Conservation (phyloP, 139 green algal genomes). For the Medakamo hakoo region DNA sequence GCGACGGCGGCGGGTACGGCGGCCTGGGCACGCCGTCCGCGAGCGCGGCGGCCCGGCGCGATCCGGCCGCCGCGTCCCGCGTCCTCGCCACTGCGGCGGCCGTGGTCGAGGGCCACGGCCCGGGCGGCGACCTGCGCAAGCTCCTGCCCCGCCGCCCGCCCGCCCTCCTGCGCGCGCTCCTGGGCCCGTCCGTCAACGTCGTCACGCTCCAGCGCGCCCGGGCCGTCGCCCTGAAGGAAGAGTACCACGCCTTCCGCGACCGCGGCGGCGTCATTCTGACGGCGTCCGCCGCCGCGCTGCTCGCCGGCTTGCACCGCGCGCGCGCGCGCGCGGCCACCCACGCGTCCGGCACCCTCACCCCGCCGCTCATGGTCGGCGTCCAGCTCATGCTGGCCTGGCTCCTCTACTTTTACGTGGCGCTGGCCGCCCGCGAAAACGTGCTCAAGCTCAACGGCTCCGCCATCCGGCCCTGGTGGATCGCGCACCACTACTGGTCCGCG, state of each 20-base stretch:
- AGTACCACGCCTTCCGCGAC: constrained; percentile 81
- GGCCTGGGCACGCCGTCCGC: no score
- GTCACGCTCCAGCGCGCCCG: constrained; percentile 20
- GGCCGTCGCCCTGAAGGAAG: constrained; percentile 46
- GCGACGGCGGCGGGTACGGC: neutral
- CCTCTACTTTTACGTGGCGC: constrained; percentile 84
- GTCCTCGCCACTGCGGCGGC: constrained; percentile 22
- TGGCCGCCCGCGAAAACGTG: constrained; percentile 83
- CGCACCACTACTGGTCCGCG: constrained; percentile 84
- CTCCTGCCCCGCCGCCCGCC: constrained; percentile 6
- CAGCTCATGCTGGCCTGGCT: constrained; percentile 83
- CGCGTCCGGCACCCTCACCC: constrained; percentile 32
- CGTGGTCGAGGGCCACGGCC: constrained; percentile 35
- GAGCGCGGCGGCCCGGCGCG: neutral
- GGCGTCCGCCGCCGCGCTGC: constrained; percentile 10
- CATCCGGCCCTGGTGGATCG: constrained; percentile 88
- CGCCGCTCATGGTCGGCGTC: constrained; percentile 45
- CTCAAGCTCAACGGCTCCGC: constrained; percentile 75
- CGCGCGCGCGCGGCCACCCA: constrained; percentile 2
- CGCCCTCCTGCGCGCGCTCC: constrained; percentile 37
- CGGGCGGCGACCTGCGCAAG: constrained; percentile 47
- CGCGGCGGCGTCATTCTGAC: constrained; percentile 28
- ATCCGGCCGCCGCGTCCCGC: constrained; percentile 1
- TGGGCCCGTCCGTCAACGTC: constrained; percentile 35
- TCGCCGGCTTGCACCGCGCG: constrained; percentile 33